Conservation (phyloP, 805 yeast species). For the Pichia pseudocactophila region DNA sequence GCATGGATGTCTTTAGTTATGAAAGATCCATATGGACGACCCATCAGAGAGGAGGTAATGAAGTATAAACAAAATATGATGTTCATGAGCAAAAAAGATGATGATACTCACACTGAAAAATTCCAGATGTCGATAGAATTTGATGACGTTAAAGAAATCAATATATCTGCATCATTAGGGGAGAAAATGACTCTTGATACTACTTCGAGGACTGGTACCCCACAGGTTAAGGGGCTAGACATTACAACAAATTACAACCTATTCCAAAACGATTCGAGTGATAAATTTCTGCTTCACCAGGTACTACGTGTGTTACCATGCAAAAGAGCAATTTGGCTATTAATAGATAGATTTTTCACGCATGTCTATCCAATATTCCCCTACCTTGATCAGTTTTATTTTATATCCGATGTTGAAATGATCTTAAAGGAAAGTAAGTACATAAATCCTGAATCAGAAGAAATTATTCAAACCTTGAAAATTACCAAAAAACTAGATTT, state of each 20-base stretch:
- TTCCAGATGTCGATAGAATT: slow-evolving; percentile 31
- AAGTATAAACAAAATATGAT: slow-evolving; percentile 14
- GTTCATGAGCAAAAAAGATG: slow-evolving; percentile 7
- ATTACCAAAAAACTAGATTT: slow-evolving; percentile 38
- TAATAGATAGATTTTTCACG: slow-evolving; percentile 35
- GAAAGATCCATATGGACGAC: slow-evolving; percentile 35
- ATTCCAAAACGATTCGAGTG: slow-evolving; percentile 9
- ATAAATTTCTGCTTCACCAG: slow-evolving; percentile 17
- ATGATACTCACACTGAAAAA: slow-evolving; percentile 23
- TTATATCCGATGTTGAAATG: slow-evolving; percentile 26
- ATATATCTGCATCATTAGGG: slow-evolving; percentile 14
- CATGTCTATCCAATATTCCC: slow-evolving; percentile 42
- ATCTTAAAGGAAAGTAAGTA: slow-evolving; percentile 27
- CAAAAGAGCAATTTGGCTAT: slow-evolving; percentile 36
- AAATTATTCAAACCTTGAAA: slow-evolving; percentile 23
- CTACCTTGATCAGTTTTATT: slow-evolving; percentile 32
- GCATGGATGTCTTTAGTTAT: slow-evolving; percentile 40
- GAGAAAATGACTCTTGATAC: background rate
- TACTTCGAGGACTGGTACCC: background rate
- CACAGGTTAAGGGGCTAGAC: background rate
- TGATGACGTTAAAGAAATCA: slow-evolving; percentile 25
- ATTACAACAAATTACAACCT: background rate
- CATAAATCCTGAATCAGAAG: slow-evolving; percentile 28
- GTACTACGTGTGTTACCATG: slow-evolving; percentile 36
- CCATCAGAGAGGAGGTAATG: slow-evolving; percentile 27